A percentile compares a stretch with the other conserved stretches of the same genome.
Conservation (phyloP, 176 grass and related monocot species). For the Aechmea fasciata region DNA sequence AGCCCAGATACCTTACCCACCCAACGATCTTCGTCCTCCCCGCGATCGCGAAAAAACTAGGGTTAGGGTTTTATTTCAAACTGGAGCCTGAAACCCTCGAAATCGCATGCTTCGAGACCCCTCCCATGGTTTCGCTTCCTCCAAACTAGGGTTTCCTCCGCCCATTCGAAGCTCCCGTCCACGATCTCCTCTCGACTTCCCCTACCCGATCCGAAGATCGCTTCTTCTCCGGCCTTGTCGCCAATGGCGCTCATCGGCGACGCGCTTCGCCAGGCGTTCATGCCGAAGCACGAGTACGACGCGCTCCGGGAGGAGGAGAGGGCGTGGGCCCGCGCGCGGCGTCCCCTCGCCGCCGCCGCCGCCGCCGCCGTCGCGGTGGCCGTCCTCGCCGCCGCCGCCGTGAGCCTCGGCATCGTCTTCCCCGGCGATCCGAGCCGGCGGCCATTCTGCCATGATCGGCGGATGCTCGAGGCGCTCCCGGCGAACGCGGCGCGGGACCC, state of each 20-base stretch:
- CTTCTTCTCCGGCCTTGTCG: not conserved
- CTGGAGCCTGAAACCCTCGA: no score
- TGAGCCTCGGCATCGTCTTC: constrained; percentile 79
- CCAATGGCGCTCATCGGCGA: constrained; percentile 57
- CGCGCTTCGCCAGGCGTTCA: constrained; percentile 79
- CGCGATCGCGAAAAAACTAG: no score
- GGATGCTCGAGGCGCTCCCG: constrained; percentile 65
- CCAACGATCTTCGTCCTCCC: no score
- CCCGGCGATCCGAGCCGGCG: constrained; percentile 56
- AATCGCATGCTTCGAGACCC: no score
- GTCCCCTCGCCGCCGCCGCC: constrained; percentile 30
- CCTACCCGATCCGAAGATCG: not conserved
- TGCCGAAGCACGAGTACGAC: constrained; percentile 55
- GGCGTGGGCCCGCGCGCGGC: constrained; percentile 44
- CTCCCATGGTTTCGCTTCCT: no score
- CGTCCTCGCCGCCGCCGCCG: constrained; percentile 27
- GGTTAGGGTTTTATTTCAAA: no score
- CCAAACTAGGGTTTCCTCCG: not conserved
- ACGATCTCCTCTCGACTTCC: constrained; percentile 1
- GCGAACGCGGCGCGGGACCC: constrained; percentile 54
- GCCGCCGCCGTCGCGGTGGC: constrained; percentile 35
- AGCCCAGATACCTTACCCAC: no score
- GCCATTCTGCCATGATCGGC: constrained; percentile 75
- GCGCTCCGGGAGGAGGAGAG: constrained; percentile 59
- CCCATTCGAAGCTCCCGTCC: constrained; percentile 9